Base-by-base conservation (phyloP, 106 monocot genomes). In the Amphibolis antarctica region DNA sequence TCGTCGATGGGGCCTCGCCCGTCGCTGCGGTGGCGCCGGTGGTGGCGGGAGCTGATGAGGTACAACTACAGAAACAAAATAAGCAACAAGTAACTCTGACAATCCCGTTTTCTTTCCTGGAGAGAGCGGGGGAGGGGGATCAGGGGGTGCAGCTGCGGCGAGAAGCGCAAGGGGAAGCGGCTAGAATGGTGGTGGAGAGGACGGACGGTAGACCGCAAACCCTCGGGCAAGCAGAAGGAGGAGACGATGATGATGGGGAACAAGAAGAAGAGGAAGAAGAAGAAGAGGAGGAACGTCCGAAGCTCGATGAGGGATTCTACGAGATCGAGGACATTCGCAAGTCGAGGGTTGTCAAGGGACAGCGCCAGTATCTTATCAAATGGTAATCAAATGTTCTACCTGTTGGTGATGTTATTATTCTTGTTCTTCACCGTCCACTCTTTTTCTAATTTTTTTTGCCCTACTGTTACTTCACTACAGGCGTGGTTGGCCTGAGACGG, bases 401-500 rank as follows among this genome's bases (percentile, higher is more conserved):
- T 15, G 62, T 14, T 56, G 23, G 3, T 55, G 3, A 12, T 18
- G 53, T 13, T 55, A 2, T 24, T 57, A 36, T 22, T 24, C 28
- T n/a, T 26, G 17, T 29, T 18, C 56, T 47, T 15, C 31, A 42
- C 17, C 30, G 27, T 44, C 50, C 49, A 45, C 56, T 55, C 5
- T 3, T 20, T 24, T 20, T 10, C 17, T 53, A 36, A 62, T 47
- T 22, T 51, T 60, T 58, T 46, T 19, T 52, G 12, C 23, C 25
- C 17, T 64, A 15, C 22, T 52, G 14, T 62, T 22, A 19, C 54
- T 31, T 49, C 17, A 2, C 55, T 46, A 22, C 69, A 94, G 93
- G 96, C 84, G 85, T 11, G 96, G 90, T 9, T 98, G 90, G 86
- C 90, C 96, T n/a, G 96, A 98, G 67, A 77, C 78, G 12, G 79